Conservation (phyloP, 2,329 filamentous ascomycete species). For the Drechslerella stenobrocha region DNA sequence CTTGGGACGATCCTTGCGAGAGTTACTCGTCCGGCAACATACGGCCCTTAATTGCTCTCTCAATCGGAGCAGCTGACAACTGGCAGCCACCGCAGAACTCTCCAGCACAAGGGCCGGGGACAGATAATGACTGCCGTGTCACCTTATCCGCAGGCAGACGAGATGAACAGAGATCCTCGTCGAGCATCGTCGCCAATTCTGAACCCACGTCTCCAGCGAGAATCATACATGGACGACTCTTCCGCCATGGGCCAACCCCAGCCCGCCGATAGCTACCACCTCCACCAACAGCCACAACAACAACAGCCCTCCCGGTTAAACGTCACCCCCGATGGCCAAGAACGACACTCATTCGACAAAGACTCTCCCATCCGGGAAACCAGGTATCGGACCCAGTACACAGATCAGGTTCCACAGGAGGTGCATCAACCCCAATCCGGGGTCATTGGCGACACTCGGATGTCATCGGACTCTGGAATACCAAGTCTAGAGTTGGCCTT, state of each 20-base stretch:
- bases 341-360: conserved; percentile 36
- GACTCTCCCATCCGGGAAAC: conserved; percentile 48
- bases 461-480: conserved; percentile 34
- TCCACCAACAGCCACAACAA: not conserved
- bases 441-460: conserved; percentile 43
- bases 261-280: conserved; percentile 24
- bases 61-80: conserved; percentile 1
- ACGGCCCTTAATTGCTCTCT: conserved; percentile 2
- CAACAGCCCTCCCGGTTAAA: conserved; percentile 36
- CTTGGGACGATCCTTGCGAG: conserved; percentile 18
- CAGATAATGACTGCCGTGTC: conserved; percentile 47
- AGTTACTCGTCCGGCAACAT: conserved; percentile 2
- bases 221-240: conserved; percentile 38
- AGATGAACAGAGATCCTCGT: conserved; percentile 23
- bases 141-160: conserved; percentile 33
- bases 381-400: conserved; percentile 45
- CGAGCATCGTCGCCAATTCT: conserved; percentile 47
- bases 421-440: conserved; percentile 44
- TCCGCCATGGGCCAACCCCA: conserved; percentile 12
- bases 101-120: conserved; percentile 4
- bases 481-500: conserved; percentile 33
- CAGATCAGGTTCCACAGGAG: conserved; percentile 43
- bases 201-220: conserved; percentile 33
- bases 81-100: not conserved
- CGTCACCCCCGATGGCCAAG: conserved; percentile 32